These are phyloP conservation scores for Triglochin maritima DNA, from an alignment of 106 monocot genomes.

Conservation along the genomic window DNA sequence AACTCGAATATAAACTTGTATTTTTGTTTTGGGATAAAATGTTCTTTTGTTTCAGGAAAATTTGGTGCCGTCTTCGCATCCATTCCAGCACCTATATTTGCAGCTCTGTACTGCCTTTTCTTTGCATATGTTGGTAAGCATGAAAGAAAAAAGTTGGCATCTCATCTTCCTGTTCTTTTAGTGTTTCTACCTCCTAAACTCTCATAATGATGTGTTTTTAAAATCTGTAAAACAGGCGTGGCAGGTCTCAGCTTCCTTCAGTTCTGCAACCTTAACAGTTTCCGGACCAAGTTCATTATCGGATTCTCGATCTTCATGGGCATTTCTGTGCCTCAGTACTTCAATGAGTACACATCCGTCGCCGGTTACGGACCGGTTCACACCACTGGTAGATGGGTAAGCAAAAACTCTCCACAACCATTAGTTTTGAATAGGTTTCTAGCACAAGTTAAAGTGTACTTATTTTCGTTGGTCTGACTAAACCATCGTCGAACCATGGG, in stretches of 20 bases:
- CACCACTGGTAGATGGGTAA: conserved; percentile 80
- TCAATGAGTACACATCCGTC: conserved; percentile 94
- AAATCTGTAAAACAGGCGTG: conserved; percentile 30
- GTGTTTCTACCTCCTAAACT: not conserved
- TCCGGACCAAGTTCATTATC: conserved; percentile 83
- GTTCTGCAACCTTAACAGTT: conserved; percentile 92
- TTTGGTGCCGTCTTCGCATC: conserved; percentile 92
- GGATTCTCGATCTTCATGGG: conserved; percentile 90
- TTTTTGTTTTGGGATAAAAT: no score
- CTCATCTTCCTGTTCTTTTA: not conserved
- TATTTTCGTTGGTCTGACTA: no score
- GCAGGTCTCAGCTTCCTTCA: conserved; percentile 86
- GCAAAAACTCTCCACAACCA: not conserved
- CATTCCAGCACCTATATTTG: conserved; percentile 77
- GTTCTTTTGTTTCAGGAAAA: conserved; percentile 44
- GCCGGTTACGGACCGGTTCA: conserved; percentile 93
- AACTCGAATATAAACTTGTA: no score
- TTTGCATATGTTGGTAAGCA: conserved; percentile 90
- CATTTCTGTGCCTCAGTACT: conserved; percentile 86
- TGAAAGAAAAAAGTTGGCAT: not conserved
- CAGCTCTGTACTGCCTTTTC: conserved; percentile 89
- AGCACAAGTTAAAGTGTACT: no score
- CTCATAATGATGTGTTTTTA: not conserved
- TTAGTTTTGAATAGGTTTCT: no score
- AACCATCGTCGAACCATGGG: no score